phyloP scores from a whole-genome alignment of 306 rosid species.

The Argentina anserina region DNA sequence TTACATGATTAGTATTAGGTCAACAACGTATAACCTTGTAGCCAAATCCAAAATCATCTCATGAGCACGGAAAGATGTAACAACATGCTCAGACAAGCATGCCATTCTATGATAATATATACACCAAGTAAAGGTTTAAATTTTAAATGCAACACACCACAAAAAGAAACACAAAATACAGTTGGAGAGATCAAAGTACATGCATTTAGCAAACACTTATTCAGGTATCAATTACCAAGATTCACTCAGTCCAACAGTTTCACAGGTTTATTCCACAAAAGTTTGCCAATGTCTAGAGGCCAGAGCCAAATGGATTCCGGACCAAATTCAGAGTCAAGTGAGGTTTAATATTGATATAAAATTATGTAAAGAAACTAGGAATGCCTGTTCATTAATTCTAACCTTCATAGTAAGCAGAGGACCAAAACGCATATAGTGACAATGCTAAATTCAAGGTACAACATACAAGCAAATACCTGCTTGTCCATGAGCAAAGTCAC shows the following conservation, averaged over 20 bases:
- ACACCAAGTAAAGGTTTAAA: not conserved
- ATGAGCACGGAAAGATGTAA: not conserved
- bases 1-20: constrained; percentile 5
- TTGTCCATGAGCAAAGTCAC: constrained; percentile 93
- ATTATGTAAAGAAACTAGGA: not conserved
- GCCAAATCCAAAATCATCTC: not conserved
- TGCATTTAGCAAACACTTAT: not conserved
- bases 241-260: not conserved
- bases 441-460: constrained; percentile 10
- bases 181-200: not conserved
- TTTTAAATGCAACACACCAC: too few relatives aligned
- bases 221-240: not conserved
- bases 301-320: not conserved
- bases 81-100: not conserved
- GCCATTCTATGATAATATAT: not conserved
- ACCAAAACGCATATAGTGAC: not conserved
- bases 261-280: not conserved
- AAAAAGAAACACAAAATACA: not conserved
- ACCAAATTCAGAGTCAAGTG: not conserved
- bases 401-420: not conserved
- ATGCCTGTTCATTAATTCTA: not conserved
- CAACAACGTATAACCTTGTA: not conserved
- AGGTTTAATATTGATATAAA: not conserved
- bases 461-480: constrained; percentile 49
- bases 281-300: not conserved